These are phyloP conservation scores for Cladochytrium tenue DNA, from an alignment of 371 early-diverging fungal species.

Conservation along the genomic window DNA sequence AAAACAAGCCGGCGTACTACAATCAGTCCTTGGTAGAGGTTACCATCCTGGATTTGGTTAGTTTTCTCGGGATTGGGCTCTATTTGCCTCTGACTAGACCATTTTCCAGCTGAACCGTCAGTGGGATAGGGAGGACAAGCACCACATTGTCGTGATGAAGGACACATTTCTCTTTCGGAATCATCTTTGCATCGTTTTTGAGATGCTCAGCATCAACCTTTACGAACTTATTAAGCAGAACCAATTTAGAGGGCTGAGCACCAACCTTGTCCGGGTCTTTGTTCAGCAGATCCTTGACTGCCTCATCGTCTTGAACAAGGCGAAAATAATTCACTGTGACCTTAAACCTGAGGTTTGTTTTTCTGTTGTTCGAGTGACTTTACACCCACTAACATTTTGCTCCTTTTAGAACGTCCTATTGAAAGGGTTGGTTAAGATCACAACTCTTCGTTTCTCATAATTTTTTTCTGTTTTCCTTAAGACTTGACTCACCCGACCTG, in stretches of 20 bases:
- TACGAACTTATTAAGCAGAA: conserved; percentile 92
- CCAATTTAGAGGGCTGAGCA: conserved; percentile 83
- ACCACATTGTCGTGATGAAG: conserved; percentile 77
- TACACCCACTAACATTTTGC: conserved; percentile 7
- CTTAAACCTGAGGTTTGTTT: conserved; percentile 82
- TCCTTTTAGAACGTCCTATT: conserved; percentile 75
- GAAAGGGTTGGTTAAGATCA: conserved; percentile 62
- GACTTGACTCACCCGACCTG: conserved; percentile 75
- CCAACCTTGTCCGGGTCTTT: conserved; percentile 80
- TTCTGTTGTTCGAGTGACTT: too few relatives aligned
- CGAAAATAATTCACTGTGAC: conserved; percentile 95
- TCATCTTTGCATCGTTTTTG: conserved; percentile 94
- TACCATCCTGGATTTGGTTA: conserved; percentile 75
- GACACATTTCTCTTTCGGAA: conserved; percentile 86
- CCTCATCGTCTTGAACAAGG: conserved; percentile 73
- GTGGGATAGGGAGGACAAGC: conserved; percentile 72
- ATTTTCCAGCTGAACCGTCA: conserved; percentile 66
- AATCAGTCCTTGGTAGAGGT: conserved; percentile 94
- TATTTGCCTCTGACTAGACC: conserved; percentile 14
- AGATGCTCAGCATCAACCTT: conserved; percentile 89
- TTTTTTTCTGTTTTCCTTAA: conserved; percentile 16
- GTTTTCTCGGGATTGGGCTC: conserved; percentile 1
- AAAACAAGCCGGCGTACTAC: conserved; percentile 88
- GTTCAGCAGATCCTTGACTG: conserved; percentile 87
- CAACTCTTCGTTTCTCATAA: not conserved